Evolutionary conservation across 108 stramenopile genomes (phyloP), one percentile per base, ranked within the genome.

Genomic region (Fragilaria radians): DNA sequence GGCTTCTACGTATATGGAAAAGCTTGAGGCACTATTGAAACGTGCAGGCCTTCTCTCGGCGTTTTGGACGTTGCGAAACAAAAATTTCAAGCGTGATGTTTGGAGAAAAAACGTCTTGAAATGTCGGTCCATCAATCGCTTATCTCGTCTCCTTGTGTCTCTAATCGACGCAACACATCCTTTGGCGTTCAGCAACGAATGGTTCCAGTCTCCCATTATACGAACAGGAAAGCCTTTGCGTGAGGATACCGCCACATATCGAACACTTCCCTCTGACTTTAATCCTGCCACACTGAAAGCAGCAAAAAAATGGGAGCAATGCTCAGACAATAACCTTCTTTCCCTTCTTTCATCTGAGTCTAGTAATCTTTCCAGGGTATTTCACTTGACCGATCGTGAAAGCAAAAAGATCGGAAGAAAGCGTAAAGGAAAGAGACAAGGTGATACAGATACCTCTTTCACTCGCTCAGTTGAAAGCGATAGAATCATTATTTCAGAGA

Each of bases 131-230:
- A 56, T 82, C 5, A 31, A 24, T 4, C 49, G 29, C 33, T 71
- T 89, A 3, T 63, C 77, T 21, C 32, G 34, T 2, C 60, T 89
- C 33, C 46, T 84, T 46, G 53, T 89, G 5, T 54, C 67, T 36
- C 67, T 90, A 9, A 67, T 84, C 36, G 85, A 90, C 63, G 65
- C 68, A 1, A 76, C 67, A 11, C 71, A 76, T 47, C 51, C 71
- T 0, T 63, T 69, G 51, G 83, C 79, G 17, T 90, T 90, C 52
- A 28, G 57, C 7, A 61, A 61, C 21, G 58, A 72, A 14, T 86
- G 85, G 88, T 78, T 77, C 58, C 52, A 71, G 36, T 65, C 62
- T 19, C 61, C 0, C 50, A 49, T 42, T 55, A 76, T 63, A 67
- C 59, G 52, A 56, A 27, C 46, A n/a, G 52, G 47, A 26, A 52